Base-by-base conservation (phyloP, 2,329 filamentous ascomycete species). In the Fusarium sp. region DNA sequence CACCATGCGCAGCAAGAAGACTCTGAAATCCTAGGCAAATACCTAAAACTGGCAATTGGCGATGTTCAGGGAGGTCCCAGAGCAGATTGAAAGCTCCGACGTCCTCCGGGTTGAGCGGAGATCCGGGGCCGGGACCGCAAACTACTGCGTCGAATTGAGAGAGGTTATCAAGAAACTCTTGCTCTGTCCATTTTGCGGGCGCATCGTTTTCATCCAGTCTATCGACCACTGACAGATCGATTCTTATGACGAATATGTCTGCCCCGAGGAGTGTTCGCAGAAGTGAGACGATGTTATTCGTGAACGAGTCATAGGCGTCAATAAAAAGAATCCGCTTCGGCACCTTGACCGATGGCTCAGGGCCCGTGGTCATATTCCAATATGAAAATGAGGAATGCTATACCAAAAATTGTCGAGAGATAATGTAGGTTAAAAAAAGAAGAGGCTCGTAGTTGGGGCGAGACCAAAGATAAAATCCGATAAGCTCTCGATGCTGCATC, bases 231-330 rank as follows among this genome's bases (percentile, higher is more conserved):
- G 73, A 73, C 31, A 80, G 68, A 61, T 80, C 78, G 62, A 81
- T 80, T 58, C 76, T 77, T 55, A 80, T 68, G 40, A 81, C 76
- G 41, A 79, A 86, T 34, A 97, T 90, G 16, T 89, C 83, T 20
- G 87, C 91, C 62, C 85, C 81, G 10, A 97, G 84, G 5, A 88
- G 84, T 6, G 90, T 88, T 72, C 91, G 87, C 46, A 98, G 85
- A 34, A 97, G 87, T 8, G 92, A 90, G 54, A 97, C 89, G 74
- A 98, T 96, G 81, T 97, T 98, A 81, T 97, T 94, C 57, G 94
- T 93, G 80, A 97, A 99, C 41, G 94, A 97, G 82, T 99, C 96
- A 80, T 97, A 97, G 66, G 95, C 94, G 79, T 98, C 96, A 71
- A 99, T 85, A 80, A 97, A 97, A 67, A 98, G 88, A 66, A 98